A percentile compares a stretch with the other conserved stretches of the same genome.
These are phyloP conservation scores for Hamamelis virginiana DNA, from an alignment of 164 flowering plant species.

Conservation along the genomic window DNA sequence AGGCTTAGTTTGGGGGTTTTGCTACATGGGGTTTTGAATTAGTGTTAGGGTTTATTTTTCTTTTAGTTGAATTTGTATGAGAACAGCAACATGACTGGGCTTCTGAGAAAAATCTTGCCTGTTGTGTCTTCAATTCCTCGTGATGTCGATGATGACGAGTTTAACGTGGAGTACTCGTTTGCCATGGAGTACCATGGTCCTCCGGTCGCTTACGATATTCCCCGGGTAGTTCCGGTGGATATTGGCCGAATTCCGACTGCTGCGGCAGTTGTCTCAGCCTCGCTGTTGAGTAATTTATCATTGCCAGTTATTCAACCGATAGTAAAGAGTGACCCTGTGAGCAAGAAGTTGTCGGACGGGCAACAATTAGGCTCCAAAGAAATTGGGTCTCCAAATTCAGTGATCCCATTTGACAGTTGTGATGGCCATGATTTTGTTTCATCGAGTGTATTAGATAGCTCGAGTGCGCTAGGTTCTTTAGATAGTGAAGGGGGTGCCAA, in stretches of 20 bases:
- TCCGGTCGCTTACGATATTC: constrained; percentile 52
- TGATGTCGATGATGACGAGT: constrained; percentile 34
- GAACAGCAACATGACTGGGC: constrained; percentile 37
- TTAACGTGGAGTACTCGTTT: constrained; percentile 54
- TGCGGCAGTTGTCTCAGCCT: constrained; percentile 30
- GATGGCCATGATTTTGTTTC: constrained; percentile 8
- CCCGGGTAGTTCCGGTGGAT: constrained; percentile 60
- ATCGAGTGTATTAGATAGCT: constrained; percentile 15
- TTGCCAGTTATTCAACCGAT: constrained; percentile 75
- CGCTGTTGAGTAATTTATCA: constrained; percentile 26
- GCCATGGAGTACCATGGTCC: constrained; percentile 82
- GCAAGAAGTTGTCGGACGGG: constrained; percentile 22
- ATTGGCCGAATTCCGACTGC: constrained; percentile 62
- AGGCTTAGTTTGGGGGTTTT: not conserved
- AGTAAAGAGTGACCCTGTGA: constrained; percentile 16
- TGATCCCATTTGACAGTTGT: constrained; percentile 14
- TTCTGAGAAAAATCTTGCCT: constrained; percentile 47
- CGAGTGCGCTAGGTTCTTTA: constrained; percentile 18
- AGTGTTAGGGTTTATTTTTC: not conserved
- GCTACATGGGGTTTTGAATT: constrained; percentile 7
- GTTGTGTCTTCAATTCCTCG: constrained; percentile 29
- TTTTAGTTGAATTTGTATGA: not conserved
- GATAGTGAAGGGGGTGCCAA: constrained; percentile 14
- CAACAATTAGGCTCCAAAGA: constrained; percentile 15
- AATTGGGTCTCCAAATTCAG: constrained; percentile 21